Conservation (phyloP, 805 yeast genomes). For the Pichia californica region DNA sequence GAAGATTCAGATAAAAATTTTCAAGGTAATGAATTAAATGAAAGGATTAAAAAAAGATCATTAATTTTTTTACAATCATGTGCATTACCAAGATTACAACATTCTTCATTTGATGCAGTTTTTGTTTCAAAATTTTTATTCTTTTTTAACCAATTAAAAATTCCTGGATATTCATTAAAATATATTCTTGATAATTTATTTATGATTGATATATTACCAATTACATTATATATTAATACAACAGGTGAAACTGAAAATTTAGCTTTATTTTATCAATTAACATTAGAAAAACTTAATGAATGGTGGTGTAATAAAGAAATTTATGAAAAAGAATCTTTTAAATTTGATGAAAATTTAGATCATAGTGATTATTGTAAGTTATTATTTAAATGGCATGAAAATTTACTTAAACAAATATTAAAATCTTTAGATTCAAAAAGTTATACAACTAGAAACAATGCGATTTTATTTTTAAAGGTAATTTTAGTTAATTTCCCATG, state of each 20-base stretch:
- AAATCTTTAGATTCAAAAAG: conserved; percentile 43
- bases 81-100: conserved; percentile 67
- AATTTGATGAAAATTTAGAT: background rate
- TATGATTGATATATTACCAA: conserved; percentile 34
- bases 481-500: conserved; percentile 55
- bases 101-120: conserved; percentile 79
- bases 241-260: conserved; percentile 75
- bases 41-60: background rate
- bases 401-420: conserved; percentile 38
- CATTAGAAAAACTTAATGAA: conserved; percentile 36
- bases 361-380: conserved; percentile 33
- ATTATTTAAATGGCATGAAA: conserved; percentile 51
- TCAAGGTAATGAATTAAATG: conserved; percentile 34
- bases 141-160: conserved; percentile 35
- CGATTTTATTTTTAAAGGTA: conserved; percentile 69
- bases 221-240: conserved; percentile 64
- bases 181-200: conserved; percentile 43
- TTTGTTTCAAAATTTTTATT: conserved; percentile 58
- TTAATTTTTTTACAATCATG: conserved; percentile 49
- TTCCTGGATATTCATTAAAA: conserved; percentile 33
- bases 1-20: conserved; percentile 10
- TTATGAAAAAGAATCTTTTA: background rate
- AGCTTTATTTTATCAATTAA: conserved; percentile 62
- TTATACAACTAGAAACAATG: conserved; percentile 75
- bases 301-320: conserved; percentile 30